phyloP scores from a whole-genome alignment of 2,329 filamentous ascomycete genomes.

The Claviceps spartinae region DNA sequence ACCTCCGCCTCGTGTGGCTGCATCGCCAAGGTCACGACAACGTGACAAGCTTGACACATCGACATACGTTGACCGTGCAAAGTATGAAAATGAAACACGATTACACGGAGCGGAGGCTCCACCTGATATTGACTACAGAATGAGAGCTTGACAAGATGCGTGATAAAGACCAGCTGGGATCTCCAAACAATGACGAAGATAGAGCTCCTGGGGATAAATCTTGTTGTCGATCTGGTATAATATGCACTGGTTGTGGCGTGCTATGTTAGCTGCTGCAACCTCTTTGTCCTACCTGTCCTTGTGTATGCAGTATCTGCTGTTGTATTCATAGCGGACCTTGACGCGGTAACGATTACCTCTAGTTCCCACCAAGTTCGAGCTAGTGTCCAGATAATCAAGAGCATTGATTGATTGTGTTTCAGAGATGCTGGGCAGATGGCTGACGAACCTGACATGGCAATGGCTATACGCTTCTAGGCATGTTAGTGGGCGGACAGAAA shows the following conservation, averaged over 20 bases:
- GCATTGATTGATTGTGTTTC: too few relatives aligned
- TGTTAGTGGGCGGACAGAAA: too few relatives aligned
- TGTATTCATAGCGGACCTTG: not conserved
- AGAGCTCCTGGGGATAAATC: not conserved
- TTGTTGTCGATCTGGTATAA: not conserved
- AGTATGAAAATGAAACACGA: not conserved
- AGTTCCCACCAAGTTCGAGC: too few relatives aligned
- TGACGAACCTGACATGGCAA: too few relatives aligned
- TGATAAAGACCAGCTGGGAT: not conserved
- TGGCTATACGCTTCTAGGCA: too few relatives aligned
- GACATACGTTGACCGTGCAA: not conserved
- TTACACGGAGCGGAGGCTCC: not conserved
- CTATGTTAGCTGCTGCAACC: not conserved
- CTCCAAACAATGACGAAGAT: not conserved
- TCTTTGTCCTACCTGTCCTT: not conserved
- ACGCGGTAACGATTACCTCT: too few relatives aligned
- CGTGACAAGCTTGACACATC: too few relatives aligned
- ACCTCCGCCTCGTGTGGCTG: not conserved
- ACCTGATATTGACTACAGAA: not conserved
- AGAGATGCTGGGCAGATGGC: too few relatives aligned
- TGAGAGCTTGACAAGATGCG: not conserved
- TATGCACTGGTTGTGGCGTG: not conserved
- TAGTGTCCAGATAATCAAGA: too few relatives aligned
- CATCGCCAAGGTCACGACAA: not conserved
- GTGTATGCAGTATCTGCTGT: not conserved